These are phyloP conservation scores for Adansonia digitata DNA, from an alignment of 345 rosid genomes.

Conservation along the genomic window DNA sequence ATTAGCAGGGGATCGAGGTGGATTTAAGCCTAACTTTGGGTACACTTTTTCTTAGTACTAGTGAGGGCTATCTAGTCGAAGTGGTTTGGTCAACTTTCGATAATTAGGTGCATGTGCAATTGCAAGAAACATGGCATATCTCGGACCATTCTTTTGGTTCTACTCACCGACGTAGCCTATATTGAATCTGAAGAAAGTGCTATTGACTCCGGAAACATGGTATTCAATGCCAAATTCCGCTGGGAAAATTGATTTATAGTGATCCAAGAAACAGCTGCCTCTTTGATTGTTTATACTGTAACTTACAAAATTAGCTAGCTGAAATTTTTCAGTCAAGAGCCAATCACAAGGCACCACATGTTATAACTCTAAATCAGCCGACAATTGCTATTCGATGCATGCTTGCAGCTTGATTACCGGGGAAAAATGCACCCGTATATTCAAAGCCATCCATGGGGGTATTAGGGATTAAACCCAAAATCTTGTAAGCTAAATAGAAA, in stretches of 20 bases:
- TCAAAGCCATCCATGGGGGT: too few relatives aligned
- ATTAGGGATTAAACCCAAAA: too few relatives aligned
- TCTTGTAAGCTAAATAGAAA: too few relatives aligned
- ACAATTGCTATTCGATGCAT: too few relatives aligned
- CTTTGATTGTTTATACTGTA: background rate
- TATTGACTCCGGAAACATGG: conserved; percentile 4
- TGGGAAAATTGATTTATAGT: background rate
- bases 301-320: too few relatives aligned
- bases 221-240: background rate
- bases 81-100: conserved; percentile 1
- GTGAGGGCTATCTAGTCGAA: background rate
- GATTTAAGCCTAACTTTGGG: conserved; percentile 14
- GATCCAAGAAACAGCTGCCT: background rate
- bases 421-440: too few relatives aligned
- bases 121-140: background rate
- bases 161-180: background rate
- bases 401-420: too few relatives aligned
- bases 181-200: conserved; percentile 2
- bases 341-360: too few relatives aligned
- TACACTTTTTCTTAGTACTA: background rate
- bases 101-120: background rate
- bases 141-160: background rate
- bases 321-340: too few relatives aligned
- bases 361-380: too few relatives aligned
- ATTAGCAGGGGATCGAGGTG: background rate